A percentile compares a stretch with the other conserved stretches of the same genome.
Evolutionary conservation across 371 early-diverging fungal genomes (phyloP).

Genomic region (Mucor sp.): DNA sequence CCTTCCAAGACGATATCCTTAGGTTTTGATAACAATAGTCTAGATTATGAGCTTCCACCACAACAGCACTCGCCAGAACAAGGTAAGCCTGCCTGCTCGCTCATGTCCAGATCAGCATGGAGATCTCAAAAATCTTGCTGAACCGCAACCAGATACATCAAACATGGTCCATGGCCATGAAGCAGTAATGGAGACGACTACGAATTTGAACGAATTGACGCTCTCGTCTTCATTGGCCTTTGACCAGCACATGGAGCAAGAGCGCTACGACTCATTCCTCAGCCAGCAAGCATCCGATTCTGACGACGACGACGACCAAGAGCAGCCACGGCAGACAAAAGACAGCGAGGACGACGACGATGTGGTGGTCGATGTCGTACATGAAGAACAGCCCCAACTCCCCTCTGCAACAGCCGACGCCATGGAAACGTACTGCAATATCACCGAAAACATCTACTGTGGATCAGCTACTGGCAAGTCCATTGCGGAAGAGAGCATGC

Average conservation of each 20-base stretch:
- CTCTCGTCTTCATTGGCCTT: background rate
- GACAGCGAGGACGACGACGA: background rate
- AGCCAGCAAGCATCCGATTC: conserved; percentile 1
- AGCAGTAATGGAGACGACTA: background rate
- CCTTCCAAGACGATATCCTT: conserved; percentile 15
- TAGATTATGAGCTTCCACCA: conserved; percentile 8
- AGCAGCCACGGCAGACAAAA: too few relatives aligned
- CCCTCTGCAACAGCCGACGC: conserved; percentile 56
- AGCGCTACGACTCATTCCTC: background rate
- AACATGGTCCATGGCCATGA: conserved; percentile 9
- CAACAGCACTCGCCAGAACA: background rate
- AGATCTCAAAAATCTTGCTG: conserved; percentile 1
- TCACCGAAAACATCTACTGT: conserved; percentile 67
- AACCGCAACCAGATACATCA: conserved; percentile 3
- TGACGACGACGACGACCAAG: background rate
- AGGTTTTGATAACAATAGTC: conserved; percentile 7
- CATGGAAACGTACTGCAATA: conserved; percentile 59
- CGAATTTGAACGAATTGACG: background rate
- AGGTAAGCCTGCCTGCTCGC: background rate
- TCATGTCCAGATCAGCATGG: background rate
- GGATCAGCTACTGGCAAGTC: conserved; percentile 73
- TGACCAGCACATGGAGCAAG: background rate
- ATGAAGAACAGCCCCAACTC: conserved; percentile 11
- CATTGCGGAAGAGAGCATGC: conserved; percentile 73
- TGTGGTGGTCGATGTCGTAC: background rate